Percentiles rank a stretch among this genome's conserved stretches.
Evolutionary conservation across 805 yeast genomes (phyloP).

Genomic region (Saccharomycopsis sp.): DNA sequence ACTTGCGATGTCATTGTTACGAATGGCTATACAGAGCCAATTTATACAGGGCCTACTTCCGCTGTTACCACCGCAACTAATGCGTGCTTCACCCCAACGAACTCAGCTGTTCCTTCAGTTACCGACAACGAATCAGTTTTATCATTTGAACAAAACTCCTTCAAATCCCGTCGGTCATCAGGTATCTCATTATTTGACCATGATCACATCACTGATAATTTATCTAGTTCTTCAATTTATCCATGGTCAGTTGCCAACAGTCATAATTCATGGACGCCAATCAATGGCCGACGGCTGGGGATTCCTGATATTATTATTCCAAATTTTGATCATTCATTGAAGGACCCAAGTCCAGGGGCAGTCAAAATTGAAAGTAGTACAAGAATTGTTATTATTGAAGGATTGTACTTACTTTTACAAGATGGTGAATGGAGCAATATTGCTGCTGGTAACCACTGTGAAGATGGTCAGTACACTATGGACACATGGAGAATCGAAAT

Average conservation of each 20-base stretch:
- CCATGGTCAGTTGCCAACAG: background rate
- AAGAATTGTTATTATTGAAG: constrained; percentile 63
- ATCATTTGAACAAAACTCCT: background rate
- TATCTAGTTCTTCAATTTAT: constrained; percentile 17
- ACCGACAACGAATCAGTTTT: constrained; percentile 8
- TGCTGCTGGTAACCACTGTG: background rate
- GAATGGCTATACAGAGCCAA: background rate
- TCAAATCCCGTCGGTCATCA: background rate
- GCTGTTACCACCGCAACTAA: too few relatives aligned
- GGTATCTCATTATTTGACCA: background rate
- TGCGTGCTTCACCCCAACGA: too few relatives aligned
- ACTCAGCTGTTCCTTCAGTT: too few relatives aligned
- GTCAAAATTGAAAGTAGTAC: constrained; percentile 37
- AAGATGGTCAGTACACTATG: background rate
- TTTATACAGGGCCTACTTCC: background rate
- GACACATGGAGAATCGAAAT: constrained; percentile 49
- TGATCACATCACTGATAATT: background rate
- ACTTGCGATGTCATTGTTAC: constrained; percentile 24
- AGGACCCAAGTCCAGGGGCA: constrained; percentile 62
- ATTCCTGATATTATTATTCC: constrained; percentile 46
- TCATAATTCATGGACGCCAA: background rate
- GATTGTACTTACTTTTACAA: constrained; percentile 58
- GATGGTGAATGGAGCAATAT: constrained; percentile 55
- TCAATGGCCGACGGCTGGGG: constrained; percentile 10
- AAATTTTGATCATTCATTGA: constrained; percentile 65